Conservation (phyloP, 2,329 filamentous ascomycete genomes). For the Pseudovirgaria hyperparasitica region DNA sequence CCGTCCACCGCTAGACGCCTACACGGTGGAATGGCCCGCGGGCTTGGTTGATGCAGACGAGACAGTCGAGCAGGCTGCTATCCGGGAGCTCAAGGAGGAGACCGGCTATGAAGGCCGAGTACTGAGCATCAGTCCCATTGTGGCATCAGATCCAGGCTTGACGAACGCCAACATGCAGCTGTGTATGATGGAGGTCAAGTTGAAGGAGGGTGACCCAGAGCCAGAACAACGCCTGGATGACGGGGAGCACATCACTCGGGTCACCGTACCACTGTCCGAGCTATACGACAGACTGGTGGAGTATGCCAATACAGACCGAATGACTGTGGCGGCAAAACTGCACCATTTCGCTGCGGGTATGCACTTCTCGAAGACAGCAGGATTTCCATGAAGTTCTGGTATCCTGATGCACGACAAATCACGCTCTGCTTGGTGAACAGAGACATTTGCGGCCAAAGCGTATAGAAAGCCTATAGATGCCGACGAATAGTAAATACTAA, state of each 20-base stretch:
- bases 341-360: slow-evolving; percentile 49
- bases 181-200: slow-evolving; percentile 45
- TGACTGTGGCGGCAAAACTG: slow-evolving; percentile 43
- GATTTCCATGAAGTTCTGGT: no score
- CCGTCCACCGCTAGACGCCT: slow-evolving; percentile 44
- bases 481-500: no score
- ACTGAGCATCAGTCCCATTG: slow-evolving; percentile 45
- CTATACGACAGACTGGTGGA: slow-evolving; percentile 41
- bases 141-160: slow-evolving; percentile 53
- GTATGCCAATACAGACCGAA: slow-evolving; percentile 35
- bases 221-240: slow-evolving; percentile 48
- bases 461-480: no score
- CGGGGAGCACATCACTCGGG: slow-evolving; percentile 48
- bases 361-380: slow-evolving; percentile 34
- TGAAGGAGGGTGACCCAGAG: slow-evolving; percentile 35
- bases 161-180: slow-evolving; percentile 49
- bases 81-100: slow-evolving; percentile 49
- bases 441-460: no score
- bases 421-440: no score
- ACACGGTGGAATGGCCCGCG: slow-evolving; percentile 48
- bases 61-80: slow-evolving; percentile 40
- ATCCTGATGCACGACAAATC: no score
- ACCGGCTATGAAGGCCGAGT: slow-evolving; percentile 46
- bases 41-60: slow-evolving; percentile 47
- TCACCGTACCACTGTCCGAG: slow-evolving; percentile 43